Evolutionary conservation across 2,329 filamentous ascomycete species (phyloP), one percentile per base, ranked within the genome.

Genomic region (Coleophoma eucalyptorum): DNA sequence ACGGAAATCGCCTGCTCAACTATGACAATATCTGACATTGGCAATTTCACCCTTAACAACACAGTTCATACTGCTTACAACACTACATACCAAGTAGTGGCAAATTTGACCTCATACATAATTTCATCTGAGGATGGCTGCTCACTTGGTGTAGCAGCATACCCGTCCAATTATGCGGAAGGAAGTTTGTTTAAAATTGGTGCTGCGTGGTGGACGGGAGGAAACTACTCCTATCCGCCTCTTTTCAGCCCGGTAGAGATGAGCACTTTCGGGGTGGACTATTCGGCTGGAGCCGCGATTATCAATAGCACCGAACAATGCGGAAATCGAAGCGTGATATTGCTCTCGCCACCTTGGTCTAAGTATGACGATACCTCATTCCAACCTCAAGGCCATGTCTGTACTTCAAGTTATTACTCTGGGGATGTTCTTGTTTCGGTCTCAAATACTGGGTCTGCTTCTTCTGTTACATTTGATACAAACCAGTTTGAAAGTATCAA

Each of bases 311-410:
- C 31, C 16, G 44, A 18, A 16, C 43, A 56, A 49, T 56, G 54
- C 15, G 54, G 52, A 1, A 32, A 50, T 34, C 16, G 50, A 35
- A 54, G 44, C 10, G 43, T 56, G 19, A 52, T 52, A 18, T 50
- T 56, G n/a, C 16, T 54, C 1, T 46, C 44, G 8, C 33, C 47
- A 5, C 54, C 54, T 38, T 47, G 48, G 20, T 33, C 5, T 35
- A 45, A 47, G 43, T 42, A 31, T 49, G 20, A 8, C 26, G 26
- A 26, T 26, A 26, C 26, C 26, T 44, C 15, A 6, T 49, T 54
- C n/a, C 43, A 49, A 50, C 51, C 52, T 20, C 20, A 48, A 13
- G 54, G 54, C 6, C 49, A 56, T 12, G 47, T 56, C 15, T 56
- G 54, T 26, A 43, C 19, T 16, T 52, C 51, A 3, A 47, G 21